A percentile compares a stretch with the other conserved stretches of the same genome.
These are phyloP conservation scores for Glycine soja DNA, from an alignment of 306 rosid species.

Conservation along the genomic window DNA sequence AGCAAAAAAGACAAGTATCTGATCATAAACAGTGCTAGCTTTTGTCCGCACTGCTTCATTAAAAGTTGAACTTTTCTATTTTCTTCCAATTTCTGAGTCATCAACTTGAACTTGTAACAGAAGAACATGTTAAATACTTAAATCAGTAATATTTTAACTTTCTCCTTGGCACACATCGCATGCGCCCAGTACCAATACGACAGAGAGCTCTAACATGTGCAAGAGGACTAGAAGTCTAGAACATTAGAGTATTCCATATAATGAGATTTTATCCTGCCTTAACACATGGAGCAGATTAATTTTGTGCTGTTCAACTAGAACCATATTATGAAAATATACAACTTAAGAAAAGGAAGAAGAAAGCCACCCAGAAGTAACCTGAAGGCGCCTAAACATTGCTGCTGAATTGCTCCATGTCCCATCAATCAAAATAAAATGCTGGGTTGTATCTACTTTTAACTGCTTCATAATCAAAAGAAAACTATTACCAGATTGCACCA, in stretches of 20 bases:
- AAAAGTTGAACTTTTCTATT: no score
- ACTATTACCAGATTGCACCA: constrained; percentile 48
- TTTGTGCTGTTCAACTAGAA: constrained; percentile 20
- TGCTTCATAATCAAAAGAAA: constrained; percentile 59
- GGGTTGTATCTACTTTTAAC: constrained; percentile 61
- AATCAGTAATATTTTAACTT: no score
- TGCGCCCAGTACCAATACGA: no score
- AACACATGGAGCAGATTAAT: constrained; percentile 8
- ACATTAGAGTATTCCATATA: background rate
- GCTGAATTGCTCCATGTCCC: constrained; percentile 99
- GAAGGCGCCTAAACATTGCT: constrained; percentile 92
- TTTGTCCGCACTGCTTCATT: no score
- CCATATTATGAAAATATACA: constrained; percentile 13
- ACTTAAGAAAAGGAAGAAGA: constrained; percentile 38
- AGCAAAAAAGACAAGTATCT: no score
- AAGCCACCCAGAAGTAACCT: constrained; percentile 59
- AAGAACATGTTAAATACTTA: no score
- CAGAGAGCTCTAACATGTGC: no score
- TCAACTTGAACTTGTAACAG: no score
- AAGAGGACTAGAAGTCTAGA: background rate
- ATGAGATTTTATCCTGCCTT: background rate
- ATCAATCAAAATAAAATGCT: constrained; percentile 90
- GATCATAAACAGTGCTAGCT: no score
- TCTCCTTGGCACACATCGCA: no score
- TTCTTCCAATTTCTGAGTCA: no score